Percentiles rank a stretch among this genome's conserved stretches.
These are phyloP conservation scores for Fusarium sacchari DNA, from an alignment of 2,329 filamentous ascomycete species.

Conservation along the genomic window DNA sequence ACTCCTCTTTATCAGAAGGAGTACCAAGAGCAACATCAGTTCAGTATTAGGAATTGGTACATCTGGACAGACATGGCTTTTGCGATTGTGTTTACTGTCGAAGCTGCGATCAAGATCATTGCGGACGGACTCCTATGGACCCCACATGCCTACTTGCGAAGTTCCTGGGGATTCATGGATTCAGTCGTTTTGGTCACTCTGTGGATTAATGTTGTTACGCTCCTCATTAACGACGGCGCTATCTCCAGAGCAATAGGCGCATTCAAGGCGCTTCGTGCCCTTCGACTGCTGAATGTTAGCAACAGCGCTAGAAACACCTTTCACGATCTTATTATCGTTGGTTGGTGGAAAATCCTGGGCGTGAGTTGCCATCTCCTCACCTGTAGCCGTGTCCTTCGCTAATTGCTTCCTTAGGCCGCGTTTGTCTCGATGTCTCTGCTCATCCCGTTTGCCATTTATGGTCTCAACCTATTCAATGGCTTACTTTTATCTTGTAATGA, in stretches of 20 bases:
- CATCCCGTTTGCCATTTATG: slow-evolving; percentile 97
- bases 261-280: slow-evolving; percentile 93
- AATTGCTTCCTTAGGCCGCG: slow-evolving; percentile 65
- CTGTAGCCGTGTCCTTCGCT: not conserved
- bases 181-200: slow-evolving; percentile 89
- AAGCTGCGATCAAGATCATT: slow-evolving; percentile 90
- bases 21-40: slow-evolving; percentile 73
- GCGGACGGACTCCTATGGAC: slow-evolving; percentile 97
- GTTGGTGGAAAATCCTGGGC: slow-evolving; percentile 92
- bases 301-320: slow-evolving; percentile 96
- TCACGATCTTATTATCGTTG: slow-evolving; percentile 93
- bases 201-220: slow-evolving; percentile 92
- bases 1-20: slow-evolving; percentile 94
- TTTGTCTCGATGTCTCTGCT: slow-evolving; percentile 94
- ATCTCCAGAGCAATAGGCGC: slow-evolving; percentile 92
- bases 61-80: slow-evolving; percentile 94
- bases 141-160: slow-evolving; percentile 95
- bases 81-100: slow-evolving; percentile 83
- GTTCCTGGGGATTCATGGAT: slow-evolving; percentile 97
- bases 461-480: slow-evolving; percentile 90
- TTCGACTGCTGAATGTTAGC: slow-evolving; percentile 93
- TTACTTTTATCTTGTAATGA: slow-evolving; percentile 81
- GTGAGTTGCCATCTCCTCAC: slow-evolving; percentile 56
- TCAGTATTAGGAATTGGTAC: slow-evolving; percentile 84
- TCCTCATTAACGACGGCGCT: slow-evolving; percentile 82